Conservation (phyloP, 805 yeast genomes). For the Ogataea salicorniae region DNA sequence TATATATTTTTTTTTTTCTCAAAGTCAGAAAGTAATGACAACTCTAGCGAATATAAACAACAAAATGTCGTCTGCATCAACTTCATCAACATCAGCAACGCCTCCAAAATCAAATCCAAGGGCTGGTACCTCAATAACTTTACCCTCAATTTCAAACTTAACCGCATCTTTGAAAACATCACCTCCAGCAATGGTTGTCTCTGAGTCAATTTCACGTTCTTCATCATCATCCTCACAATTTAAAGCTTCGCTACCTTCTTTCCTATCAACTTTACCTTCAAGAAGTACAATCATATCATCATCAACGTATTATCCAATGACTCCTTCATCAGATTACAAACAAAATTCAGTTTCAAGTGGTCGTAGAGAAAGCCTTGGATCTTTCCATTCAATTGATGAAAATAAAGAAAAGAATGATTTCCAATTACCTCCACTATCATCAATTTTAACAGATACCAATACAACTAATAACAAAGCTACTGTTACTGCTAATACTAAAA, state of each 20-base stretch:
- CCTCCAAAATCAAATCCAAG: conserved; percentile 1
- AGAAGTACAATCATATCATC: conserved; percentile 2
- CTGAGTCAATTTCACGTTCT: background rate
- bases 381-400: conserved; percentile 2
- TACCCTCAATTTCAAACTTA: conserved; percentile 18
- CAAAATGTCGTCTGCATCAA: conserved; percentile 5
- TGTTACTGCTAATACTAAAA: background rate
- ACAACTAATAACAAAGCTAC: background rate
- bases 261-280: background rate
- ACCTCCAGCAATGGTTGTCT: background rate
- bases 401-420: conserved; percentile 5
- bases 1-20: no score
- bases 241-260: background rate
- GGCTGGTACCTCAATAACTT: conserved; percentile 5
- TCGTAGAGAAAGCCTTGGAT: conserved; percentile 2
- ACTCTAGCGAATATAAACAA: conserved; percentile 7
- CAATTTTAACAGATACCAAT: conserved; percentile 5
- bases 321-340: background rate
- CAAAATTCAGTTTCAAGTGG: background rate
- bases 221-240: background rate
- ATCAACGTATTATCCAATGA: background rate
- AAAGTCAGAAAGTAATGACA: conserved; percentile 5
- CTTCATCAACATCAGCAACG: conserved; percentile 1
- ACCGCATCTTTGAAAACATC: conserved; percentile 9
- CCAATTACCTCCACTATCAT: conserved; percentile 19